These are phyloP conservation scores for Aspergillus sojae DNA, from an alignment of 2,329 filamentous ascomycete species.

Conservation along the genomic window DNA sequence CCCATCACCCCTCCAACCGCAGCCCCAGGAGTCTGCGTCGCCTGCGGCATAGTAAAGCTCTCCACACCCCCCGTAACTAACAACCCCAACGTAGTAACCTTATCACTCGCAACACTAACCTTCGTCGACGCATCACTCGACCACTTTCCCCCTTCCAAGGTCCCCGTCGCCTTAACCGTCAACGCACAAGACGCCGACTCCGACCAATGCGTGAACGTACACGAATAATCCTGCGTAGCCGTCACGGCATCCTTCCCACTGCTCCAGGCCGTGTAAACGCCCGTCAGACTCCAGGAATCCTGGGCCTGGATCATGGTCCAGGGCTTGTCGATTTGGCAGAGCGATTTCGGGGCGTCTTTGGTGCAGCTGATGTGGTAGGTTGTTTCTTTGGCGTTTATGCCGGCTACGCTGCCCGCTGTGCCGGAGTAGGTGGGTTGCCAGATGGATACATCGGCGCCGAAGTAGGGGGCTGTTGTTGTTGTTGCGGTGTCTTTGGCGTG, in stretches of 20 bases:
- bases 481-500: conserved; percentile 6
- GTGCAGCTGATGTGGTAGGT: conserved; percentile 29
- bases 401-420: conserved; percentile 26
- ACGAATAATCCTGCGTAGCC: conserved; percentile 20
- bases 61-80: conserved; percentile 25
- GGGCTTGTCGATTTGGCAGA: conserved; percentile 23
- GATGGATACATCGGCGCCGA: conserved; percentile 10
- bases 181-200: conserved; percentile 24
- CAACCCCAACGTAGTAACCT: conserved; percentile 15
- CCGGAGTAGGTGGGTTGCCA: conserved; percentile 14
- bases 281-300: conserved; percentile 22
- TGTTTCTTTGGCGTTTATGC: conserved; percentile 22
- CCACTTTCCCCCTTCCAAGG: not conserved
- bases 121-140: not conserved
- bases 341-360: conserved; percentile 24
- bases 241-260: conserved; percentile 20
- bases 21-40: conserved; percentile 23
- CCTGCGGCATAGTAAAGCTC: conserved; percentile 20
- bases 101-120: not conserved
- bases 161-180: conserved; percentile 16
- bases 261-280: conserved; percentile 22
- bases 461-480: conserved; percentile 18
- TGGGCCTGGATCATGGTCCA: conserved; percentile 30
- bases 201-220: conserved; percentile 19
- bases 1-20: conserved; percentile 15